Percentiles rank a stretch among this genome's conserved stretches.
phyloP scores from a whole-genome alignment of 1,139 yeast species.

The Geotrichum histeridarum region DNA sequence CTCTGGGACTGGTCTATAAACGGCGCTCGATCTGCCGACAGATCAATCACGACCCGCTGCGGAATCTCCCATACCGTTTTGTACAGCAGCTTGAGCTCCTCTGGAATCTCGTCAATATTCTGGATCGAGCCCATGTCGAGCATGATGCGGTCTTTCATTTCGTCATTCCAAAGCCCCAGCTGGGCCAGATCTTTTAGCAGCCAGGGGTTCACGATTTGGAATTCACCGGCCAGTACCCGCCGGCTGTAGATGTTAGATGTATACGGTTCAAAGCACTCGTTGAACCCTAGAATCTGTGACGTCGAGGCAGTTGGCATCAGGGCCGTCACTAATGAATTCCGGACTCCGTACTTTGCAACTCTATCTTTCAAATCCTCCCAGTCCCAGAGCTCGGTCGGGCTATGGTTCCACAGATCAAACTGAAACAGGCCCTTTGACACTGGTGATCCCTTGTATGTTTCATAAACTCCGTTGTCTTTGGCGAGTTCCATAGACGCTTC shows the following conservation, averaged over 20 bases:
- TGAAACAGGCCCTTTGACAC: slow-evolving; percentile 64
- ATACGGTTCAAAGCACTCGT: slow-evolving; percentile 76
- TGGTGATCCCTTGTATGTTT: slow-evolving; percentile 61
- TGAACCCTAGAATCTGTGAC: slow-evolving; percentile 72
- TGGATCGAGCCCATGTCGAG: slow-evolving; percentile 75
- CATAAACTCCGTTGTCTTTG: slow-evolving; percentile 51
- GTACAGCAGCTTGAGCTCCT: slow-evolving; percentile 59
- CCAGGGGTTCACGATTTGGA: slow-evolving; percentile 70
- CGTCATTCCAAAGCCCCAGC: slow-evolving; percentile 63
- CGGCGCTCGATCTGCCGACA: slow-evolving; percentile 88
- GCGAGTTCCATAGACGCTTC: slow-evolving; percentile 69
- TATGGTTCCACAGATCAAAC: slow-evolving; percentile 64
- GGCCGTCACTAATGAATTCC: slow-evolving; percentile 70
- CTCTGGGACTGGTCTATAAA: slow-evolving; percentile 87
- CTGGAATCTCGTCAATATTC: slow-evolving; percentile 59
- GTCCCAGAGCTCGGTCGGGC: slow-evolving; percentile 54
- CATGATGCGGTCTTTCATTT: slow-evolving; percentile 64
- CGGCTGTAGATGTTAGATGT: slow-evolving; percentile 75
- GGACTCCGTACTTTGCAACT: slow-evolving; percentile 51
- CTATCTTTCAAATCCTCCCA: slow-evolving; percentile 58
- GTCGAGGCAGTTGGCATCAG: slow-evolving; percentile 92
- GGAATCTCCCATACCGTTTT: slow-evolving; percentile 92
- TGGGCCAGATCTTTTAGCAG: slow-evolving; percentile 63
- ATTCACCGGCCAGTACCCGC: slow-evolving; percentile 74
- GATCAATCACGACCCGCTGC: slow-evolving; percentile 67